phyloP scores from a whole-genome alignment of 805 yeast genomes.

The Candida anglica region DNA sequence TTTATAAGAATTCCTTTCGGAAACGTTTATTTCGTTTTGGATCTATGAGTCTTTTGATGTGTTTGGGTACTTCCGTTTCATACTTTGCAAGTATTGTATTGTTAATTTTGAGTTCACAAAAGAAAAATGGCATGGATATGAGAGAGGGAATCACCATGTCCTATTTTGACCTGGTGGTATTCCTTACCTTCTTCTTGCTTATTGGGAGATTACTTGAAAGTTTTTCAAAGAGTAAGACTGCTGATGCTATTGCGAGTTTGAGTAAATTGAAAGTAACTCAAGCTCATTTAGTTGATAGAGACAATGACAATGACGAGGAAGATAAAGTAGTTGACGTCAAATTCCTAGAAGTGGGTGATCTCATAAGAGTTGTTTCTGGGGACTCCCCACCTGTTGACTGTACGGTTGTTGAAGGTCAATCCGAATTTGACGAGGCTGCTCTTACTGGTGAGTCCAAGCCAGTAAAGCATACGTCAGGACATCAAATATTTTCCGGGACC shows the following conservation, averaged over 20 bases:
- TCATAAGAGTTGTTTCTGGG: slow-evolving; percentile 46
- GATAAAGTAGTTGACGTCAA: slow-evolving; percentile 37
- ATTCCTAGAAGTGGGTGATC: slow-evolving; percentile 50
- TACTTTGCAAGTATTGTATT: slow-evolving; percentile 65
- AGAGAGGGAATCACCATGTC: slow-evolving; percentile 50
- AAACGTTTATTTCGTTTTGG: slow-evolving; percentile 66
- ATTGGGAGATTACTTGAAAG: slow-evolving; percentile 70
- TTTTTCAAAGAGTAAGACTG: slow-evolving; percentile 62
- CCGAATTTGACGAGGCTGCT: slow-evolving; percentile 59
- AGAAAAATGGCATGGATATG: slow-evolving; percentile 11
- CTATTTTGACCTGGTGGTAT: slow-evolving; percentile 77
- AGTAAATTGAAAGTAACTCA: slow-evolving; percentile 46
- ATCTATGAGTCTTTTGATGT: slow-evolving; percentile 72
- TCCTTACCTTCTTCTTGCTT: slow-evolving; percentile 65
- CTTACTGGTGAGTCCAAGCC: slow-evolving; percentile 62
- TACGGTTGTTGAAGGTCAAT: slow-evolving; percentile 41
- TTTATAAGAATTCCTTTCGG: slow-evolving; percentile 48
- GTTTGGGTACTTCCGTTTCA: slow-evolving; percentile 68
- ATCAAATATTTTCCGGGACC: slow-evolving; percentile 71
- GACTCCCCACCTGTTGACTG: slow-evolving; percentile 62
- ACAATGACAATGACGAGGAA: slow-evolving; percentile 8
- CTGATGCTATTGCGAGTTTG: slow-evolving; percentile 56
- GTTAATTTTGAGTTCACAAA: slow-evolving; percentile 42
- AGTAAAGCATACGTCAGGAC: slow-evolving; percentile 54
- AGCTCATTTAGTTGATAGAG: slow-evolving; percentile 39